These are phyloP conservation scores for Chaetomium globosum DNA, from an alignment of 2,329 filamentous ascomycete species.

Conservation along the genomic window DNA sequence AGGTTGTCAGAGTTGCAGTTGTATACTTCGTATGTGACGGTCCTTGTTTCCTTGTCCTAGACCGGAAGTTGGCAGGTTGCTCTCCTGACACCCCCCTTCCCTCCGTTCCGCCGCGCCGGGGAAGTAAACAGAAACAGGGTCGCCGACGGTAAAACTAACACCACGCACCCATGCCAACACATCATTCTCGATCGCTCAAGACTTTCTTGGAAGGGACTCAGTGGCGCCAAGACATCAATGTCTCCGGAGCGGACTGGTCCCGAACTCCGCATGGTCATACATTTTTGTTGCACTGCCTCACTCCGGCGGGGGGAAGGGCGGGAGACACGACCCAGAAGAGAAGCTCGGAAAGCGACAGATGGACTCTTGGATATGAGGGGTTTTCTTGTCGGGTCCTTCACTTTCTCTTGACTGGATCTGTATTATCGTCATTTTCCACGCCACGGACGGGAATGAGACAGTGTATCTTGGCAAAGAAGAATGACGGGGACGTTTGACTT, in stretches of 20 bases:
- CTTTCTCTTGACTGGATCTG: background rate
- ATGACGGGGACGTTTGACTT: background rate
- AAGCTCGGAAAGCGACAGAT: background rate
- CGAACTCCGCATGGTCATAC: slow-evolving; percentile 12
- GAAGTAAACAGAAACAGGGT: background rate
- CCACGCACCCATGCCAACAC: slow-evolving; percentile 10
- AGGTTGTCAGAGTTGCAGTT: background rate
- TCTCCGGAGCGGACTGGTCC: background rate
- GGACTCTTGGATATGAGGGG: slow-evolving; percentile 4
- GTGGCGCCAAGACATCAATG: slow-evolving; percentile 19
- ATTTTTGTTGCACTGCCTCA: slow-evolving; percentile 24
- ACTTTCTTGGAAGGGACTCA: background rate
- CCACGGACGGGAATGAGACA: slow-evolving; percentile 7
- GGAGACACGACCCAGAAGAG: slow-evolving; percentile 3
- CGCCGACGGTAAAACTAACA: background rate
- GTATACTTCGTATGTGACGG: background rate
- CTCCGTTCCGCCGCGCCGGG: background rate
- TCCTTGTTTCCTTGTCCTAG: background rate
- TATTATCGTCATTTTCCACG: background rate
- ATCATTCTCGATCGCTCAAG: background rate
- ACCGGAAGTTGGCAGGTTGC: background rate
- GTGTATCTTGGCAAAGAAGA: background rate
- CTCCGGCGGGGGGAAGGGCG: slow-evolving; percentile 10
- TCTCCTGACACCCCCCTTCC: slow-evolving; percentile 5
- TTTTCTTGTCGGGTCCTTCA: slow-evolving; percentile 8